Conservation (phyloP, 2,329 filamentous ascomycete genomes). For the Pseudogymnoascus sp. region DNA sequence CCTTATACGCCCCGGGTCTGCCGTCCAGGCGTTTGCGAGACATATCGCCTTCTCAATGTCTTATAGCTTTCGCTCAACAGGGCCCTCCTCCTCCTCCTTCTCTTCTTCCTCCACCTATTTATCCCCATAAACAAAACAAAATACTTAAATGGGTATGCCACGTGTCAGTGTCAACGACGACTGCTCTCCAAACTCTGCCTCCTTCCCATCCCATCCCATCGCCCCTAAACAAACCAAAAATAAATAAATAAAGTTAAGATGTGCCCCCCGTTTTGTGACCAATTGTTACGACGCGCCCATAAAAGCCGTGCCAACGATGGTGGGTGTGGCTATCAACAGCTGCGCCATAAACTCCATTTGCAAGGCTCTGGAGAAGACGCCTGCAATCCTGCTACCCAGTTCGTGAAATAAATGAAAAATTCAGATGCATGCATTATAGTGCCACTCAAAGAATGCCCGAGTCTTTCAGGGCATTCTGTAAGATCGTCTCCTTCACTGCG, state of each 20-base stretch:
- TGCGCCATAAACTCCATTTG: constrained; percentile 6
- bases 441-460: constrained; percentile 76
- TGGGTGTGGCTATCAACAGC: constrained; percentile 1
- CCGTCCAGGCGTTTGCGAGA: constrained; percentile 9
- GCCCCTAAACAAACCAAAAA: background rate
- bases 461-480: constrained; percentile 96
- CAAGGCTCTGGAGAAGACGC: background rate
- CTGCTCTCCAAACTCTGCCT: constrained; percentile 8
- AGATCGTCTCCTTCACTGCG: constrained; percentile 95
- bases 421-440: background rate
- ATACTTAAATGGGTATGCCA: constrained; percentile 9
- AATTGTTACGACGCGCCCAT: constrained; percentile 5
- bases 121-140: constrained; percentile 5
- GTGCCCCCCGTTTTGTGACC: background rate
- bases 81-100: background rate
- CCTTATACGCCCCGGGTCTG: background rate
- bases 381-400: background rate
- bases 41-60: background rate
- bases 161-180: constrained; percentile 7
- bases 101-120: constrained; percentile 2
- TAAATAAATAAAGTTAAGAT: background rate
- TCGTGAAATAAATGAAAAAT: background rate
- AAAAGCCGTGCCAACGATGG: constrained; percentile 6
- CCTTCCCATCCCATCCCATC: background rate
- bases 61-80: constrained; percentile 7